Evolutionary conservation across 2,329 filamentous ascomycete genomes (phyloP).

Genomic region (Diaporthe eres): DNA sequence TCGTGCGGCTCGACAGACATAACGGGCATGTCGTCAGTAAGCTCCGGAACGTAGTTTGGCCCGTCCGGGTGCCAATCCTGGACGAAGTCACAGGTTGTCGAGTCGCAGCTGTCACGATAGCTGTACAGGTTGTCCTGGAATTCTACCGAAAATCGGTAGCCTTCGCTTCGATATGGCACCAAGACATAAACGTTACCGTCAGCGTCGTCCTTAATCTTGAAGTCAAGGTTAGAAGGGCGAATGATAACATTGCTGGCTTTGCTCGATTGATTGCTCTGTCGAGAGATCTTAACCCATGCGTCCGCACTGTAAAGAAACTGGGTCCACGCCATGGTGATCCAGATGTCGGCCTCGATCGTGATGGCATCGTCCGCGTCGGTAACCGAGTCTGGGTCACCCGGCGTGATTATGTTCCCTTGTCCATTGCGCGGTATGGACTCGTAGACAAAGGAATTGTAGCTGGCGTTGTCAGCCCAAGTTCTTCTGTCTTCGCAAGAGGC

Average conservation of each 20-base stretch:
- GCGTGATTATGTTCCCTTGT: slow-evolving; percentile 49
- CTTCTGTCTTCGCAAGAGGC: background rate
- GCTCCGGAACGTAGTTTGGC: slow-evolving; percentile 44
- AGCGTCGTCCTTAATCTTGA: slow-evolving; percentile 43
- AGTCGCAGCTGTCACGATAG: slow-evolving; percentile 43
- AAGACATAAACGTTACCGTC: slow-evolving; percentile 46
- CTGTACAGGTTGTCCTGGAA: slow-evolving; percentile 50
- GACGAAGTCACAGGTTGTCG: slow-evolving; percentile 28
- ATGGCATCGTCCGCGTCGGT: slow-evolving; percentile 48
- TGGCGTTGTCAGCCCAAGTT: background rate
- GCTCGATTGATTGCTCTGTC: slow-evolving; percentile 41
- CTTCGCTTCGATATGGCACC: slow-evolving; percentile 47
- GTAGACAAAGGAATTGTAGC: slow-evolving; percentile 51
- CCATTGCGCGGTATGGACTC: slow-evolving; percentile 54
- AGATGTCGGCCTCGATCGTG: slow-evolving; percentile 49
- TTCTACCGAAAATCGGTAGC: slow-evolving; percentile 51
- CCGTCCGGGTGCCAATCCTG: slow-evolving; percentile 42
- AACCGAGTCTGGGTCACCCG: slow-evolving; percentile 43
- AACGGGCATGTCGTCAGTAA: slow-evolving; percentile 42
- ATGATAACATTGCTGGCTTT: slow-evolving; percentile 47
- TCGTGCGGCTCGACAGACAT: slow-evolving; percentile 50
- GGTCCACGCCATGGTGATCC: slow-evolving; percentile 54
- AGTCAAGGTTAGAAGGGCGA: slow-evolving; percentile 47
- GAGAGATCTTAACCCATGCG: slow-evolving; percentile 46
- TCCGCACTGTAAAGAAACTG: slow-evolving; percentile 49